Conservation (phyloP, 2,329 filamentous ascomycete species). For the Bertia moriformis region DNA sequence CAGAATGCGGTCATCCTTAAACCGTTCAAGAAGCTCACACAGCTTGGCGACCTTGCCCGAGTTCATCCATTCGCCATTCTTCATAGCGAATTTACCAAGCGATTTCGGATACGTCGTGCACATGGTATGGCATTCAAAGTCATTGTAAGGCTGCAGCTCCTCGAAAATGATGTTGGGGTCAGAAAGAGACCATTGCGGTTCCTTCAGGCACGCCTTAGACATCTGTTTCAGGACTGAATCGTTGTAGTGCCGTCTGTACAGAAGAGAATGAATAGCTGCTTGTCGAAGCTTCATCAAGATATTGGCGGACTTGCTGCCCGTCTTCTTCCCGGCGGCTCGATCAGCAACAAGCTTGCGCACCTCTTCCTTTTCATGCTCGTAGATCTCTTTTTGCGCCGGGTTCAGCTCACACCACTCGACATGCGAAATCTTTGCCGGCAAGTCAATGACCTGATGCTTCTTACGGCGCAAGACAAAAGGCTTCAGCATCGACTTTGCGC, state of each 20-base stretch:
- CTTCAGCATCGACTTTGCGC: conserved; percentile 53
- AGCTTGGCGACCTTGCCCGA: conserved; percentile 54
- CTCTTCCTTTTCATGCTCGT: conserved; percentile 35
- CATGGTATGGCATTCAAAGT: conserved; percentile 46
- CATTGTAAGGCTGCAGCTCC: conserved; percentile 37
- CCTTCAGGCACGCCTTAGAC: conserved; percentile 39
- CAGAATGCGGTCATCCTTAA: conserved; percentile 48
- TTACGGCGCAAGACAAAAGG: conserved; percentile 55
- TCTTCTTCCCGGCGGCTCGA: conserved; percentile 32
- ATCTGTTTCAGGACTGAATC: conserved; percentile 42
- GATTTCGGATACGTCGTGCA: conserved; percentile 34
- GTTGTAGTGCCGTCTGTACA: conserved; percentile 44
- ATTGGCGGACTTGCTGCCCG: conserved; percentile 32
- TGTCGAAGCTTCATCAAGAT: conserved; percentile 51
- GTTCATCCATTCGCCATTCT: conserved; percentile 32
- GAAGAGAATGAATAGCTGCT: conserved; percentile 50
- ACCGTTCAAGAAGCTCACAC: conserved; percentile 40
- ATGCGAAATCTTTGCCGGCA: conserved; percentile 43
- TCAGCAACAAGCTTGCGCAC: conserved; percentile 37
- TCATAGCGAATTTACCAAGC: conserved; percentile 38
- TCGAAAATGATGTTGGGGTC: conserved; percentile 34
- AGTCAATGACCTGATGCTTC: conserved; percentile 51
- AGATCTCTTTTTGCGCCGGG: conserved; percentile 38
- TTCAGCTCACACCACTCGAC: conserved; percentile 51
- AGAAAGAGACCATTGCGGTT: conserved; percentile 31